Evolutionary conservation across 1,139 yeast genomes (phyloP), one percentile per base, ranked within the genome.

Genomic region (Yamadazyma aaseri): DNA sequence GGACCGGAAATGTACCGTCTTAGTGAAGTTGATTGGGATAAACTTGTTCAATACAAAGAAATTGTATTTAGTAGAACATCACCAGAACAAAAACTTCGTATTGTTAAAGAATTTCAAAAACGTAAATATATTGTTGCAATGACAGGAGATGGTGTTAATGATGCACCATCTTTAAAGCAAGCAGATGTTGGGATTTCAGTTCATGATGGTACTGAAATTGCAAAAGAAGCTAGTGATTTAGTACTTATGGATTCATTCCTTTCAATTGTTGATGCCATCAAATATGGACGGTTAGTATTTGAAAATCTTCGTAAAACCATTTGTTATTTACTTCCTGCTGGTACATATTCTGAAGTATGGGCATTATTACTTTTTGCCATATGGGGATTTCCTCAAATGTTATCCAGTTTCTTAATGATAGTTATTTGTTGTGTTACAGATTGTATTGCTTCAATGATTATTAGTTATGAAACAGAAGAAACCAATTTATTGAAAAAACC

Each of bases 221-320:
- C 81, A n/a, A 67, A 73, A 45, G 80, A 74, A 41, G 80, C 81
- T 0, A 63, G 78, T 20, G 81, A 76, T 49, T 49, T 75, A 47
- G 64, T 75, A 20, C 54, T 74, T 29, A 51, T 71, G 50, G 57
- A 55, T 16, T 60, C 65, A 10, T 72, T 75, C 44, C 55, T 65
- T 20, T 65, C 79, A 1, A 71, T 75, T 37, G 60, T 73, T 23
- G 66, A 64, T 26, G 81, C 78, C 3, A 50, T 74, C 38, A 58
- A 59, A 36, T 65, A 59, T 41, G 78, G 78, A 16, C 60, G 79
- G 42, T 56, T 73, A 33, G 78, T 73, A 10, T 73, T 73, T 49
- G 77, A 72, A 45, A 75, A 75, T 45, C 56, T 74, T 44, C 67
- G 60, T 42, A 74, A 75, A 49, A 71, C 74, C 1, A 61, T 75